Percentiles rank a stretch among this genome's conserved stretches.
These are phyloP conservation scores for Stagonosporopsis rhizophila DNA, from an alignment of 2,329 filamentous ascomycete species.

Conservation along the genomic window DNA sequence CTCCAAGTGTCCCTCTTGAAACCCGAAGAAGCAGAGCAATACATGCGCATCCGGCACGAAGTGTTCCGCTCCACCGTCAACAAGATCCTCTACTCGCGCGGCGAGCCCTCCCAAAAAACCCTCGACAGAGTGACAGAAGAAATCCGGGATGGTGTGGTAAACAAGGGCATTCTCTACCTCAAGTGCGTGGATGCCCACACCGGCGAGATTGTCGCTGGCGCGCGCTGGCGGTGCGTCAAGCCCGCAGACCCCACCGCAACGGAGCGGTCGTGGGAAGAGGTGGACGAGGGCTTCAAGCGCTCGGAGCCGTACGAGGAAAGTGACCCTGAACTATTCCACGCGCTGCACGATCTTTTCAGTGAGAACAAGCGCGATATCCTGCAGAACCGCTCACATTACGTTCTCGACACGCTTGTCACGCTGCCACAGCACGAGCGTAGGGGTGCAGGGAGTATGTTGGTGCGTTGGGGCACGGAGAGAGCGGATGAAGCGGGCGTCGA, in stretches of 20 bases:
- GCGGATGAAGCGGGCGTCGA: conserved; percentile 44
- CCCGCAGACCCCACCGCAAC: conserved; percentile 23
- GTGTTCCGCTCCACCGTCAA: conserved; percentile 43
- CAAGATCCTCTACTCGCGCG: conserved; percentile 43
- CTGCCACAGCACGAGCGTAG: conserved; percentile 37
- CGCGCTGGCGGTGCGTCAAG: conserved; percentile 38
- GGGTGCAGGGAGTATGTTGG: conserved; percentile 44
- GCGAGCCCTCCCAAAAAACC: conserved; percentile 37
- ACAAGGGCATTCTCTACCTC: conserved; percentile 37
- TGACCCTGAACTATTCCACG: conserved; percentile 31
- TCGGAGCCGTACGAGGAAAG: conserved; percentile 39
- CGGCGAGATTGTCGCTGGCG: conserved; percentile 39
- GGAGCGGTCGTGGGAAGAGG: conserved; percentile 36
- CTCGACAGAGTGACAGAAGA: conserved; percentile 31
- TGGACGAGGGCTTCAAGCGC: conserved; percentile 33
- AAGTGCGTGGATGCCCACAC: conserved; percentile 39
- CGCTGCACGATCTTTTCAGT: conserved; percentile 32
- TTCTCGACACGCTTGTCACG: conserved; percentile 44
- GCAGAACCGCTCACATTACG: conserved; percentile 33
- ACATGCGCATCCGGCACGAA: conserved; percentile 42
- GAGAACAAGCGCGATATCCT: conserved; percentile 35
- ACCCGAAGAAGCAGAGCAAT: conserved; percentile 37
- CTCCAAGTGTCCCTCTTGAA: conserved; percentile 38
- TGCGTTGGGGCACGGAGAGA: conserved; percentile 41
- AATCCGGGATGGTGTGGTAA: conserved; percentile 31